Base-by-base conservation (phyloP, 768 basidiomycete species). In the Boletus bicolor region DNA sequence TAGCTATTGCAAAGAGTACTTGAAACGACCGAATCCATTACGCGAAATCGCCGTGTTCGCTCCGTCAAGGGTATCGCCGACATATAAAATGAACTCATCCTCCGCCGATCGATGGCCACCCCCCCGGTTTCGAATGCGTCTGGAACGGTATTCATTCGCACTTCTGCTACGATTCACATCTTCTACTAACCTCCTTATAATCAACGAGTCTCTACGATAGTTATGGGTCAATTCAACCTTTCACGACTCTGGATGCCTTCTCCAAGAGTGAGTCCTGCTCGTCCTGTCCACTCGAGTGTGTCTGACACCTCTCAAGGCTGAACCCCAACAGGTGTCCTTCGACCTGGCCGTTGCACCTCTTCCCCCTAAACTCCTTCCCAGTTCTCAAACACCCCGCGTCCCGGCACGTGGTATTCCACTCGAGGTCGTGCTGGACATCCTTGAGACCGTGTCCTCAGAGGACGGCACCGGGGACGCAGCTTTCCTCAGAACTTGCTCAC, bases 371-470 rank as follows among this genome's bases (percentile, higher is more conserved):
- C 37, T 54, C 58, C 39, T 51, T 53, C 10, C 61, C 46, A 45
- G 38, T 37, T 51, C 60, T 49, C 57, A 56, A 51, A 35, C 55
- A 30, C 64, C 60, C 53, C 55, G 63, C 56, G 56, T 72, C 39
- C 67, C 64, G 44, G 32, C 55, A 58, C 55, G 60, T 47, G 70
- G 68, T 7, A 72, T 89, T 39, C 88, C 88, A 10, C 74, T 85
- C 57, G 88, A 89, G 70, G 64, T 90, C 45, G 76, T 84, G 41
- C 71, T 86, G 54, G 65, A 77, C 61, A 82, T 90, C 67, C 78
- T 89, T 59, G 85, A 88, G 68, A 69, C 77, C 14, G 80, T 81
- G 4, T 79, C 75, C 52, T 71, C 75, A 41, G 70, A 76, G 47
- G 70, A 75, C 35, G 66, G 72, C 28, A 58, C 69, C 32, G 66